Evolutionary conservation across 345 rosid species (phyloP).

Genomic region (Aegle marmelos): DNA sequence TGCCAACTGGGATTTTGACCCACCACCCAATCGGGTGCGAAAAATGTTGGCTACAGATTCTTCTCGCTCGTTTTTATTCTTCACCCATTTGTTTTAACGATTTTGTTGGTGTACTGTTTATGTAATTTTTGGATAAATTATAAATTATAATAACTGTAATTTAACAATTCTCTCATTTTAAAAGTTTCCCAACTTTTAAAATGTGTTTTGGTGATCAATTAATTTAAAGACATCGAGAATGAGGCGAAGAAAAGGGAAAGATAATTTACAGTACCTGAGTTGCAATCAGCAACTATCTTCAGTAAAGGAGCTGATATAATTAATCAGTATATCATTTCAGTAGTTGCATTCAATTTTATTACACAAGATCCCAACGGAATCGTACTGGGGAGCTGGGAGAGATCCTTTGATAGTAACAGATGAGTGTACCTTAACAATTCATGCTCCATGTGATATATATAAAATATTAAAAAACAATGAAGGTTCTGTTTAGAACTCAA

Average conservation of each 20-base stretch:
- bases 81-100: background rate
- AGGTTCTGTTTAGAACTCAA: background rate
- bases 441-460: constrained; percentile 91
- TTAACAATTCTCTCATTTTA: too few species aligned
- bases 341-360: constrained; percentile 93
- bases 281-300: constrained; percentile 17
- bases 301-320: constrained; percentile 15
- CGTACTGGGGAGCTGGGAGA: constrained; percentile 94
- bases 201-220: too few species aligned
- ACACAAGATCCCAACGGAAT: constrained; percentile 98
- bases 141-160: too few species aligned
- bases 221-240: background rate
- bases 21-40: background rate
- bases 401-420: constrained; percentile 81
- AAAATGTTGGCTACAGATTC: background rate
- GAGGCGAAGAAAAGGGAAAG: background rate
- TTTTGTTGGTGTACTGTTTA: too few species aligned
- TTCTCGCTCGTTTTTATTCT: background rate
- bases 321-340: constrained; percentile 66
- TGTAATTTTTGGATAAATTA: too few species aligned
- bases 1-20: constrained; percentile 20
- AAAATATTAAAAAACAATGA: constrained; percentile 3
- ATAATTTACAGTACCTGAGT: constrained; percentile 6
- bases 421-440: constrained; percentile 87
- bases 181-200: background rate